Base-by-base conservation (phyloP, 257 asterid genomes). In the Forsythia viridissima region DNA sequence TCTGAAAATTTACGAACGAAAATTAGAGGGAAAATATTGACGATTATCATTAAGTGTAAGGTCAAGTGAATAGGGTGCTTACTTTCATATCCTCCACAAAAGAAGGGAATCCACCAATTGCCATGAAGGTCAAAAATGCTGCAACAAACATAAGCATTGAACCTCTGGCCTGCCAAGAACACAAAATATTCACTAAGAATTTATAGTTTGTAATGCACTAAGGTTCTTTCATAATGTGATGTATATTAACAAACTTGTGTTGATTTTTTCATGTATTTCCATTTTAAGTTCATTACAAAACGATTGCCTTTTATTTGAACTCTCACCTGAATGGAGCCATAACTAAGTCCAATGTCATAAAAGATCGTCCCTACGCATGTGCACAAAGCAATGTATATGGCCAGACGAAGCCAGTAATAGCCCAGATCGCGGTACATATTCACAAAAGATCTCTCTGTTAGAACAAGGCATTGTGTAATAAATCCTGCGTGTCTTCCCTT, bases 391-490 rank as follows among this genome's bases (percentile, higher is more conserved):
- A 91, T 48, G 57, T 87, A 87, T 59, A 88, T 78, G 3, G 80
- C 92, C 2, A 90, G 70, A 2, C 93, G 96, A 57, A 91, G 88
- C 96, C 96, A 91, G 21, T 91, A 90, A 75, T 90, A 89, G n/a
- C 95, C 95, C 2, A 89, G 61, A 77, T 90, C 92, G 0, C 95
- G 93, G 46, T 83, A 86, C 96, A 91, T 87, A 75, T 90, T 90
- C 13, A 82, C 73, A 16, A 86, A 87, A 0, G 95, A 89, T 79
- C 93, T 87, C 37, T 59, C 74, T 0, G 93, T 89, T 3, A 89
- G 81, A 40, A 86, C 91, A 69, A 76, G 39, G 41, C 91, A 85
- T 72, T 89, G 93, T 34, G 87, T 87, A 11, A 85, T 71, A 81
- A 87, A 86, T 6, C 90, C 83, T 30, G 95, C 88, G 3, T 84